Evolutionary conservation across 306 rosid genomes (phyloP).

Genomic region (Dalbergia cultrata): DNA sequence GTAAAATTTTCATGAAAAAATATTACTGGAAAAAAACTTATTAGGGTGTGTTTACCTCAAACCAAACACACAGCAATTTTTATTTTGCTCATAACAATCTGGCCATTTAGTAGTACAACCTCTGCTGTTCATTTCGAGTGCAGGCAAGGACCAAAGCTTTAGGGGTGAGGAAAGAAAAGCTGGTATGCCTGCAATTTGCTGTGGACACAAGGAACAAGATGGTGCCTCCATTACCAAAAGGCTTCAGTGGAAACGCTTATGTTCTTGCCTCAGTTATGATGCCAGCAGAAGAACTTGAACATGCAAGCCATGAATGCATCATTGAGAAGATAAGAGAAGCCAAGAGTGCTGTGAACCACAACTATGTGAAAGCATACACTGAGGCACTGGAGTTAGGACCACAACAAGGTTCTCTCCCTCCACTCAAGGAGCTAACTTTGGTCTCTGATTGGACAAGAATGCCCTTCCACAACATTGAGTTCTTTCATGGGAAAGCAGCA

Average conservation of each 20-base stretch:
- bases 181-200: conserved; percentile 74
- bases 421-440: conserved; percentile 72
- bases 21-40: too few relatives aligned
- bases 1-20: too few relatives aligned
- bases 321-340: conserved; percentile 64
- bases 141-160: conserved; percentile 74
- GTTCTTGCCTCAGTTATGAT: conserved; percentile 77
- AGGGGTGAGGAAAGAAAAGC: conserved; percentile 57
- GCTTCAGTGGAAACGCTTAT: conserved; percentile 80
- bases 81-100: too few relatives aligned
- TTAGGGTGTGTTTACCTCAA: too few relatives aligned
- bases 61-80: too few relatives aligned
- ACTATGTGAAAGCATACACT: conserved; percentile 64
- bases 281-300: conserved; percentile 55
- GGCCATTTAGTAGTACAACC: neutral
- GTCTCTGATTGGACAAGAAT: conserved; percentile 87
- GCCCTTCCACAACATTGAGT: conserved; percentile 70
- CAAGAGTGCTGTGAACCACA: conserved; percentile 60
- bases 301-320: conserved; percentile 51
- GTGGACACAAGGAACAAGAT: conserved; percentile 71
- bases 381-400: conserved; percentile 59
- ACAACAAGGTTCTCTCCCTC: conserved; percentile 61
- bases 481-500: conserved; percentile 60
- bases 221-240: conserved; percentile 62
- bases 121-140: neutral